Percentiles rank a stretch among this genome's conserved stretches.
Evolutionary conservation across 345 rosid species (phyloP).

Genomic region (Eucalyptus sideroxylon): DNA sequence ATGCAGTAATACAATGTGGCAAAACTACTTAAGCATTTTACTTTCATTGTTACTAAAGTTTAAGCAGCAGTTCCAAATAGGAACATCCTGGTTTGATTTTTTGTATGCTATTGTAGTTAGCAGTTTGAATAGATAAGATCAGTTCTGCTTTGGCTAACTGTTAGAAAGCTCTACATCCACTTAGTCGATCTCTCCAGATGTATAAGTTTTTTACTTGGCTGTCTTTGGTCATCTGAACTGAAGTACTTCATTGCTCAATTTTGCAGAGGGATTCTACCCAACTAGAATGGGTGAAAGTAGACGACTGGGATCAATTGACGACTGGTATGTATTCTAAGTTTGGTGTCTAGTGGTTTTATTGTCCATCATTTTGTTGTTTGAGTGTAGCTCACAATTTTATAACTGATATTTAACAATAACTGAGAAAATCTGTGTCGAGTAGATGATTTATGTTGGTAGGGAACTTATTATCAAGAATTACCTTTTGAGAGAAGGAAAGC

Average conservation of each 20-base stretch:
- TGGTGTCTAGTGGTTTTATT: background rate
- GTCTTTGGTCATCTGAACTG: background rate
- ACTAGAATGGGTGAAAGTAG: constrained; percentile 60
- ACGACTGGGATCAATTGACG: constrained; percentile 45
- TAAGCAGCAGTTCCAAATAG: background rate
- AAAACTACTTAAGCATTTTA: background rate
- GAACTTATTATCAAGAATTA: background rate
- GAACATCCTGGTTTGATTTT: background rate
- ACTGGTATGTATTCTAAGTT: constrained; percentile 18
- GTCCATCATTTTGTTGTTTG: background rate
- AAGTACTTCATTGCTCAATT: background rate
- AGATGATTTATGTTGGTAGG: background rate
- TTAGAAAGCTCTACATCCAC: background rate
- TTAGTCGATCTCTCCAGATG: background rate
- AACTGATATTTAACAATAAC: background rate
- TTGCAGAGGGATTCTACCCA: constrained; percentile 47
- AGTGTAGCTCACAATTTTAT: background rate
- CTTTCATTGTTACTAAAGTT: background rate
- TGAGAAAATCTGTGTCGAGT: background rate
- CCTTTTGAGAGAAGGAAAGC: background rate
- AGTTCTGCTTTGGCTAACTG: background rate
- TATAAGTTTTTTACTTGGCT: background rate
- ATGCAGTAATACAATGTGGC: background rate
- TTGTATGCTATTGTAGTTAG: background rate
- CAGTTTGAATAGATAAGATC: background rate